Conservation (phyloP, 768 basidiomycete species). For the Gloeostereum incarnatum region DNA sequence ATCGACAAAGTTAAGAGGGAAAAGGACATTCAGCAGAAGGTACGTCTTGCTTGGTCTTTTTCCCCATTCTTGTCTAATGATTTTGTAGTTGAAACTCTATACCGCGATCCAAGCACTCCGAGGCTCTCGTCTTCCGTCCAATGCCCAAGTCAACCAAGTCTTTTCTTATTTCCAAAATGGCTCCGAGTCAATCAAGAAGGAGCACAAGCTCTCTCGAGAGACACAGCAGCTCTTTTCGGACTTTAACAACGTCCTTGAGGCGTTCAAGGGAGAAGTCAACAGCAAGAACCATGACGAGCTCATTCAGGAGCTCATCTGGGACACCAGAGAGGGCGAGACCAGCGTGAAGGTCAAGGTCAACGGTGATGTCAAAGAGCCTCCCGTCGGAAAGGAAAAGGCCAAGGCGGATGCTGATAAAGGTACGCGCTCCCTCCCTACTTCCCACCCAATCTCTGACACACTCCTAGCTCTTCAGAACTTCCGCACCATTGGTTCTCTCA, state of each 20-base stretch:
- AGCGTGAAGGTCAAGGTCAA: constrained; percentile 13
- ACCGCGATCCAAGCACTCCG: constrained; percentile 78
- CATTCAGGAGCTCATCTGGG: constrained; percentile 86
- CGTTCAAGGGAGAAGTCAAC: constrained; percentile 57
- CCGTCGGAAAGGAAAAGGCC: constrained; percentile 46
- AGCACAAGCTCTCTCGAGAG: constrained; percentile 65
- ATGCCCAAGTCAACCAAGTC: constrained; percentile 68
- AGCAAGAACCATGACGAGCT: constrained; percentile 90
- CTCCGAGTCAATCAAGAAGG: constrained; percentile 45
- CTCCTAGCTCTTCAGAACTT: constrained; percentile 71
- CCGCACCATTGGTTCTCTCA: constrained; percentile 76
- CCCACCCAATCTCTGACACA: neutral
- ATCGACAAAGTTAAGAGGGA: constrained; percentile 50
- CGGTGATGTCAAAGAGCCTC: constrained; percentile 25
- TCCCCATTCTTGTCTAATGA: neutral
- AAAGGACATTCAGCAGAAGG: constrained; percentile 77
- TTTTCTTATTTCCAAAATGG: constrained; percentile 56
- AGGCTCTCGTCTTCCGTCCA: constrained; percentile 69
- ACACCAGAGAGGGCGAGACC: constrained; percentile 37
- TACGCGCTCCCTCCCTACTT: constrained; percentile 14
- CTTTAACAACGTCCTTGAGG: constrained; percentile 70
- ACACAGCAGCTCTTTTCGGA: constrained; percentile 74
- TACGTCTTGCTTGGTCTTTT: constrained; percentile 8
- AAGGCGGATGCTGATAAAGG: constrained; percentile 57
- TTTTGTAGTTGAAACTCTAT: constrained; percentile 56